Percentiles rank a stretch among this genome's conserved stretches.
These are phyloP conservation scores for Chalciporus pseudorubinellus DNA, from an alignment of 768 basidiomycete species.

Conservation along the genomic window DNA sequence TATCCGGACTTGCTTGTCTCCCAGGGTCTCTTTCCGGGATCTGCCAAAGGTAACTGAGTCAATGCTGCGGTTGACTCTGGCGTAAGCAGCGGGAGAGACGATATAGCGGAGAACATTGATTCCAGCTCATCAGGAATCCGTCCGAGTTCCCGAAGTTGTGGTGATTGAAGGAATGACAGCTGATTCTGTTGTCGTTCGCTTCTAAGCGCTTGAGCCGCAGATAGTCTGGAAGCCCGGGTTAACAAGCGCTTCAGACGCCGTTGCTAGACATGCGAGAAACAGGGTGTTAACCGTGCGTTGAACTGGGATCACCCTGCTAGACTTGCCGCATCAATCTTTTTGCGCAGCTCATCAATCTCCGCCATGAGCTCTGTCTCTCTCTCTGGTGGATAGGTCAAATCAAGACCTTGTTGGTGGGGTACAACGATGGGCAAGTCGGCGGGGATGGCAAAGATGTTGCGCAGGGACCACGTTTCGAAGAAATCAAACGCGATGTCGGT, in stretches of 20 bases:
- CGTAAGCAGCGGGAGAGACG: constrained; percentile 47
- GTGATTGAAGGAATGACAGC: constrained; percentile 45
- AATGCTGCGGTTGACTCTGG: constrained; percentile 39
- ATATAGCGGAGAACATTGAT: constrained; percentile 46
- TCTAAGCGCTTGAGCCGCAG: constrained; percentile 45
- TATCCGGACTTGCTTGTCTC: constrained; percentile 75
- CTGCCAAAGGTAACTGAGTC: constrained; percentile 33
- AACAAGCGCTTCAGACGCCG: constrained; percentile 60
- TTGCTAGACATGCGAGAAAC: constrained; percentile 43
- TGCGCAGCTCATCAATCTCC: constrained; percentile 65
- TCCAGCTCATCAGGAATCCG: constrained; percentile 41
- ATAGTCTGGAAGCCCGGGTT: constrained; percentile 48
- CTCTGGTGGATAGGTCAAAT: constrained; percentile 59
- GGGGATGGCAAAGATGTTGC: constrained; percentile 83
- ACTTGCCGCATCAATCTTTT: constrained; percentile 69
- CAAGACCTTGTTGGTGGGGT: constrained; percentile 72
- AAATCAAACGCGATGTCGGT: constrained; percentile 90
- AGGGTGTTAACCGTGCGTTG: constrained; percentile 7
- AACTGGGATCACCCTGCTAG: not conserved
- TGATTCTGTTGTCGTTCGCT: constrained; percentile 42
- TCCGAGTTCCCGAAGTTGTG: constrained; percentile 38
- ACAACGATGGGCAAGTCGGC: constrained; percentile 66
- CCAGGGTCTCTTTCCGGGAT: constrained; percentile 74
- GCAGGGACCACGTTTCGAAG: constrained; percentile 85
- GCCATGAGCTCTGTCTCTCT: constrained; percentile 59